Evolutionary conservation across 441 rosid genomes (phyloP).

Genomic region (Omphalea diandra): DNA sequence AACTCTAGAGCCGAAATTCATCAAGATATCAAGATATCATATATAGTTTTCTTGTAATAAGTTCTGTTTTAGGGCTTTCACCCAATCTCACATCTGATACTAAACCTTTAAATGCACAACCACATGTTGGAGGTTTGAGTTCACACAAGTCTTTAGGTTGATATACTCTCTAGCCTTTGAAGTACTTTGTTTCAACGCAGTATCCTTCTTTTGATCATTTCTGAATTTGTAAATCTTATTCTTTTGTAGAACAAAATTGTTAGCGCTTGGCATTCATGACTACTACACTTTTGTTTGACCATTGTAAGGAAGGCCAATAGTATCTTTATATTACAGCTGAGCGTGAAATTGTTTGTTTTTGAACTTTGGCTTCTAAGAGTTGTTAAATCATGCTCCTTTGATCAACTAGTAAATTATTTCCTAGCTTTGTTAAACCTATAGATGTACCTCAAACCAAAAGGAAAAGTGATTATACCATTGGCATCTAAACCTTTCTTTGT

Average conservation of each 20-base stretch:
- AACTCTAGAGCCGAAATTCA: background rate
- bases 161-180: background rate
- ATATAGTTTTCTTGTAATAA: background rate
- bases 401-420: background rate
- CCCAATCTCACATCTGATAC: background rate
- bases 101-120: background rate
- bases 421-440: background rate
- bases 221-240: too few species aligned
- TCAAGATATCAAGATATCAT: background rate
- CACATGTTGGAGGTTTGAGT: background rate
- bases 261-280: background rate
- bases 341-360: background rate
- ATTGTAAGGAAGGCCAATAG: background rate
- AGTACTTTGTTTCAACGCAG: background rate
- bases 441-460: background rate
- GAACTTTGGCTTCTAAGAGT: background rate
- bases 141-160: background rate
- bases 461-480: too few species aligned
- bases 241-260: background rate
- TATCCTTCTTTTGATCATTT: too few species aligned
- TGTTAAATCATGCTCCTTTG: background rate
- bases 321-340: background rate
- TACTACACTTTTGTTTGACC: background rate
- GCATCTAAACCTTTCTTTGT: too few species aligned
- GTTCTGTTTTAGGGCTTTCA: background rate